Evolutionary conservation across 2,329 filamentous ascomycete species (phyloP).

Genomic region (Penicillium sp.): DNA sequence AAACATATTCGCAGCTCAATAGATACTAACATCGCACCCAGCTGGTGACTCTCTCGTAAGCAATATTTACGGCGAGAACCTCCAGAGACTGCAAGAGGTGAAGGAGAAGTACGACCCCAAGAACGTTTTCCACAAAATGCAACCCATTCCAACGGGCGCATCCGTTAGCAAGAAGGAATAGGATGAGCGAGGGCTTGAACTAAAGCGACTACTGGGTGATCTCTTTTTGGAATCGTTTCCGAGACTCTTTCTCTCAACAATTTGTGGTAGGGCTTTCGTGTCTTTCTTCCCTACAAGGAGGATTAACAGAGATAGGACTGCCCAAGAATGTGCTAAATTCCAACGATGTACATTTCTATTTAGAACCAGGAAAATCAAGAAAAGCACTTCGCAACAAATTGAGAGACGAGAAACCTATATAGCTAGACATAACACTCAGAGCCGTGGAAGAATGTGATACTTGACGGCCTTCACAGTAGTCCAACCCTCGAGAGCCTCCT

Average conservation of each 20-base stretch:
- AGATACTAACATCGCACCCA: conserved; percentile 14
- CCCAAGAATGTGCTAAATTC: background rate
- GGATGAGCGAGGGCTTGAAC: too few relatives aligned
- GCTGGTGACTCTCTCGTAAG: conserved; percentile 32
- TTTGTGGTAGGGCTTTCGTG: too few relatives aligned
- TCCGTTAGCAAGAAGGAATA: background rate
- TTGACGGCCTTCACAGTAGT: conserved; percentile 24
- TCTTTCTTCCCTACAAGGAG: background rate
- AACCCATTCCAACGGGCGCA: conserved; percentile 26
- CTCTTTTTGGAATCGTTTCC: background rate
- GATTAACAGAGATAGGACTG: background rate
- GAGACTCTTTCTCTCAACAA: background rate
- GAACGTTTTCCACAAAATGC: conserved; percentile 49
- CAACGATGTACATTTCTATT: background rate
- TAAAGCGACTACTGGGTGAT: background rate
- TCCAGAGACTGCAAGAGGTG: conserved; percentile 39
- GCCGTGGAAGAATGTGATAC: conserved; percentile 15
- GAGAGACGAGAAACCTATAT: background rate
- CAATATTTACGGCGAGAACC: conserved; percentile 48
- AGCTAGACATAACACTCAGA: conserved; percentile 2
- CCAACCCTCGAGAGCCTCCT: conserved; percentile 27
- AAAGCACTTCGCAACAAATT: background rate
- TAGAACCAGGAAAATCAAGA: background rate
- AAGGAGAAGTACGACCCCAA: conserved; percentile 49
- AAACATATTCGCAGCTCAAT: background rate